phyloP scores from a whole-genome alignment of 164 flowering plant species.

The Aristolochia fimbriata region DNA sequence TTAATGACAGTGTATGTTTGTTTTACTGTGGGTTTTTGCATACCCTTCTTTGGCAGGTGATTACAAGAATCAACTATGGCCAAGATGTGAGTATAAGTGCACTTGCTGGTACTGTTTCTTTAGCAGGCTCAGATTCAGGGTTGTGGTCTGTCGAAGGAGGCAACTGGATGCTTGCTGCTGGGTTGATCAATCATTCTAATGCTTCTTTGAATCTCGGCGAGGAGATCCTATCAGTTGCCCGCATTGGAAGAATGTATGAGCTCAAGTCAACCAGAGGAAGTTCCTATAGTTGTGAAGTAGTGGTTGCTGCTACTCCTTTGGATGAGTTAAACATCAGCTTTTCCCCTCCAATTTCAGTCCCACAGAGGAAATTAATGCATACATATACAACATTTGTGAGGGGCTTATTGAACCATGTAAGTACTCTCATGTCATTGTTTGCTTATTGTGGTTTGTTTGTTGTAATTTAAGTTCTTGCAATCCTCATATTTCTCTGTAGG shows the following conservation, averaged over 20 bases:
- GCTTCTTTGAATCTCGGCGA: conserved; percentile 66
- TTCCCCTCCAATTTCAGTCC: conserved; percentile 56
- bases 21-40: neutral
- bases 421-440: conserved; percentile 11
- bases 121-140: conserved; percentile 87
- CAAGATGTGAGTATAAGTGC: conserved; percentile 86
- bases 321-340: conserved; percentile 69
- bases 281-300: conserved; percentile 60
- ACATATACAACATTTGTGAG: conserved; percentile 85
- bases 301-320: conserved; percentile 77
- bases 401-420: conserved; percentile 69
- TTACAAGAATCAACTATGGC: conserved; percentile 94
- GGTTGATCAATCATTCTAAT: conserved; percentile 61
- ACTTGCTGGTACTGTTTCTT: conserved; percentile 91
- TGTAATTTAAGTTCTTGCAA: too few species aligned
- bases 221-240: conserved; percentile 60
- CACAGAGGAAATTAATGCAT: conserved; percentile 69
- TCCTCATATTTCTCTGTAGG: too few species aligned
- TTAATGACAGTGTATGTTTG: neutral
- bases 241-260: conserved; percentile 48
- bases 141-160: conserved; percentile 90
- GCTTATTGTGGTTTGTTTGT: too few species aligned
- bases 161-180: conserved; percentile 88
- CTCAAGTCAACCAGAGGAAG: conserved; percentile 67
- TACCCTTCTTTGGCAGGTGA: conserved; percentile 44